phyloP scores from a whole-genome alignment of 1,139 yeast genomes.

The Hansenula lynferdii region DNA sequence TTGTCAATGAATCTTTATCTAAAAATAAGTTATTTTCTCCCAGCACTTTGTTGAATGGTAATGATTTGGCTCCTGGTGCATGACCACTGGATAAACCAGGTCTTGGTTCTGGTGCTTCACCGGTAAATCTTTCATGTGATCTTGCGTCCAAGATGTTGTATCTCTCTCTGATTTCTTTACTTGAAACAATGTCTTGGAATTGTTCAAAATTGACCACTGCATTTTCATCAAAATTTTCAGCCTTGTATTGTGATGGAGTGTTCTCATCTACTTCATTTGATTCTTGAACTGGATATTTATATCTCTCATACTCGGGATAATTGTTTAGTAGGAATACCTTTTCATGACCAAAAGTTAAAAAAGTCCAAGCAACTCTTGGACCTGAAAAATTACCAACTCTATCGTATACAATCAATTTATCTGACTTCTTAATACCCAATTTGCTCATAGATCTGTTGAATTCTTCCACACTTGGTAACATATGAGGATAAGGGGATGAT shows the following conservation, averaged over 20 bases:
- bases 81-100: conserved; percentile 88
- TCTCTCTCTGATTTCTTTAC: conserved; percentile 40
- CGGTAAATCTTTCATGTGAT: conserved; percentile 67
- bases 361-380: conserved; percentile 91
- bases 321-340: conserved; percentile 67
- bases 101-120: conserved; percentile 81
- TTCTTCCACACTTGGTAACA: conserved; percentile 62
- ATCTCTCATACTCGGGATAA: conserved; percentile 45
- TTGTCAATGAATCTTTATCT: conserved; percentile 34
- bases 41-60: conserved; percentile 67
- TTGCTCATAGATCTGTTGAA: conserved; percentile 51
- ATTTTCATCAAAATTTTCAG: conserved; percentile 34
- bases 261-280: conserved; percentile 11
- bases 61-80: conserved; percentile 71
- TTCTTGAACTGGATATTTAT: conserved; percentile 37
- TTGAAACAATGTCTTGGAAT: conserved; percentile 47
- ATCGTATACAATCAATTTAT: conserved; percentile 79
- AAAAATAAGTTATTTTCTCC: conserved; percentile 25
- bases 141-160: conserved; percentile 78
- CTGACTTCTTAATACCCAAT: conserved; percentile 37
- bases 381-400: conserved; percentile 78
- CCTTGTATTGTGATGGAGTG: conserved; percentile 30
- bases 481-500: conserved; percentile 72
- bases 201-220: conserved; percentile 65
- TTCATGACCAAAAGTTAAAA: conserved; percentile 70